These are phyloP conservation scores for Triticum dicoccoides DNA, from an alignment of 176 grass and related monocot species.

Conservation along the genomic window DNA sequence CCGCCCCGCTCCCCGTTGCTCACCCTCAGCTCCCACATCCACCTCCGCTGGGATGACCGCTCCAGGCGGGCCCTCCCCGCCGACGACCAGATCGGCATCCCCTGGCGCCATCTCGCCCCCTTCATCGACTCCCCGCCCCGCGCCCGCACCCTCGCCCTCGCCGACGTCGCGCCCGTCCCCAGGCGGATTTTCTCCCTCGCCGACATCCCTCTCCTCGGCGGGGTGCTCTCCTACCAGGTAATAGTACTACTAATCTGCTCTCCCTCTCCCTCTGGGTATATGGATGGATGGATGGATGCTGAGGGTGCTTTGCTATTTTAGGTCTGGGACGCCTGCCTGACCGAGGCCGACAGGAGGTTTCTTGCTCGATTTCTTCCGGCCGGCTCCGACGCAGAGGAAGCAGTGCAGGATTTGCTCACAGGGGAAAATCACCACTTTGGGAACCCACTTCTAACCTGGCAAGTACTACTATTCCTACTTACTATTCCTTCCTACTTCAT, in stretches of 20 bases:
- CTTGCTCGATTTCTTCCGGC: conserved; percentile 68
- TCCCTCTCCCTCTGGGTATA: no score
- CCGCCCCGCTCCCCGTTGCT: neutral
- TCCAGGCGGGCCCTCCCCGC: conserved; percentile 45
- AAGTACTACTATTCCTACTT: conserved; percentile 19
- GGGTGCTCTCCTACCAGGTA: conserved; percentile 65
- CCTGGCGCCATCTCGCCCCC: conserved; percentile 44
- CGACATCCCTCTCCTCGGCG: conserved; percentile 24
- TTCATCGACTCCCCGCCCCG: conserved; percentile 35
- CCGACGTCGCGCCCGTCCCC: conserved; percentile 45
- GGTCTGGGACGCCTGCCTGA: conserved; percentile 43
- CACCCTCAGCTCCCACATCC: conserved; percentile 45
- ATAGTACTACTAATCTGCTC: no score
- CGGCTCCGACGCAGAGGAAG: conserved; percentile 49
- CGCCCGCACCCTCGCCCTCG: neutral
- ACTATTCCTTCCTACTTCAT: neutral
- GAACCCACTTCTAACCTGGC: conserved; percentile 51
- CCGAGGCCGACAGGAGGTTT: conserved; percentile 60
- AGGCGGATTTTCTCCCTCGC: conserved; percentile 47
- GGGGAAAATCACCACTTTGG: conserved; percentile 63
- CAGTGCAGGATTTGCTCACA: conserved; percentile 47
- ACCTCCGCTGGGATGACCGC: conserved; percentile 45
- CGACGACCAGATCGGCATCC: conserved; percentile 51
- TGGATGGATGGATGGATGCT: neutral
- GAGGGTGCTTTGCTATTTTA: neutral